Percentiles rank a stretch among this genome's conserved stretches.
Evolutionary conservation across 2,329 filamentous ascomycete species (phyloP).

Genomic region (Stemphylium vesicarium): DNA sequence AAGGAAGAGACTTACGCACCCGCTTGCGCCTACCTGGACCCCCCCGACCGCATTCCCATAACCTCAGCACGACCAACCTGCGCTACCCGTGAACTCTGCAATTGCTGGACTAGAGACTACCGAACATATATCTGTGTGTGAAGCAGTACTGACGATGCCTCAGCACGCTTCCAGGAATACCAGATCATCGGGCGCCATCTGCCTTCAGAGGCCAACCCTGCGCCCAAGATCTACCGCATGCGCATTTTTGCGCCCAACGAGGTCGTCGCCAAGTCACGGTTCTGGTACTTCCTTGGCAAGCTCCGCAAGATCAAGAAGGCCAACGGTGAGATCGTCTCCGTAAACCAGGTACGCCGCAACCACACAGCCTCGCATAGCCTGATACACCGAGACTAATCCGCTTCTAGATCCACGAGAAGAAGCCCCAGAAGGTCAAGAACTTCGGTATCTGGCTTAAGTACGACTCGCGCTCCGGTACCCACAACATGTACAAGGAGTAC

Average conservation of each 20-base stretch:
- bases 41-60: background rate
- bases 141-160: slow-evolving; percentile 41
- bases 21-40: slow-evolving; percentile 3
- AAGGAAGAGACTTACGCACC: background rate
- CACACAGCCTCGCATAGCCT: background rate
- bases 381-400: slow-evolving; percentile 19
- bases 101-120: slow-evolving; percentile 32
- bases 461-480: slow-evolving; percentile 98
- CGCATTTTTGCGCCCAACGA: slow-evolving; percentile 98
- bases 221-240: slow-evolving; percentile 99
- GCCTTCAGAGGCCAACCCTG: slow-evolving; percentile 96
- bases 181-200: slow-evolving; percentile 99
- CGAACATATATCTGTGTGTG: slow-evolving; percentile 1
- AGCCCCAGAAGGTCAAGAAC: slow-evolving; percentile 99
- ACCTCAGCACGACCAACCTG: background rate
- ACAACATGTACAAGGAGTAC: slow-evolving; percentile 99
- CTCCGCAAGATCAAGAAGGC: slow-evolving; percentile 99
- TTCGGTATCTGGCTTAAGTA: slow-evolving; percentile 99
- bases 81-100: slow-evolving; percentile 24
- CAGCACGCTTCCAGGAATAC: slow-evolving; percentile 99
- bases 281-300: slow-evolving; percentile 99
- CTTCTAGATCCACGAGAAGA: slow-evolving; percentile 92
- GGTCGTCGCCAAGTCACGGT: slow-evolving; percentile 98
- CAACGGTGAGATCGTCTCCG: slow-evolving; percentile 96
- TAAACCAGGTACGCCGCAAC: slow-evolving; percentile 81